Evolutionary conservation across 75 land plant genomes (phyloP).

Genomic region (Pinus taeda): DNA sequence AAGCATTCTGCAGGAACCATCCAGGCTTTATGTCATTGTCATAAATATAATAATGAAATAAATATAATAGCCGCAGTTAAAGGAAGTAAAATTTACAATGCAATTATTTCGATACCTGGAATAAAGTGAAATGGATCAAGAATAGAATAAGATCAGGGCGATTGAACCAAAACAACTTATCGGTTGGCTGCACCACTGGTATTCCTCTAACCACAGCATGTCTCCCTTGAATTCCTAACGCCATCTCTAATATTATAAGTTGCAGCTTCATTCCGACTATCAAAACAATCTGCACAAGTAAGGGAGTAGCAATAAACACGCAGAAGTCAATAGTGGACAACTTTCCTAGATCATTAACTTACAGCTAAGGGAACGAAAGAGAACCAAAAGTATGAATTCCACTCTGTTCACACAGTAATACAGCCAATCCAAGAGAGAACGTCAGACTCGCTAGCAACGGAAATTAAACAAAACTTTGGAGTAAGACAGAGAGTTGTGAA

Average conservation of each 20-base stretch:
- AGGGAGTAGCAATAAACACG: not conserved
- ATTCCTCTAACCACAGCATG: constrained; percentile 44
- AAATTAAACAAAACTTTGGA: too few species aligned
- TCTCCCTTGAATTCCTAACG: constrained; percentile 40
- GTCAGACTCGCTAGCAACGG: too few species aligned
- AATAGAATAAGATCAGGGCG: constrained; percentile 39
- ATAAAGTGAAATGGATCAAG: constrained; percentile 54
- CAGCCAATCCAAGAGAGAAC: too few species aligned
- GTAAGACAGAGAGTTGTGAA: not conserved
- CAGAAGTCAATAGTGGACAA: not conserved
- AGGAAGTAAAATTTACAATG: not conserved
- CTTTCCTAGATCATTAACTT: constrained; percentile 7
- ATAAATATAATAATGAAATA: too few species aligned
- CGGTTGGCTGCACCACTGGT: constrained; percentile 30
- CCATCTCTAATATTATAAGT: constrained; percentile 56
- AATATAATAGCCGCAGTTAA: not conserved
- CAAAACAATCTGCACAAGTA: constrained; percentile 51
- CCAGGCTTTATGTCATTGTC: not conserved
- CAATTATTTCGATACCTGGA: constrained; percentile 41
- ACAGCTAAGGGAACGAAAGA: constrained; percentile 60
- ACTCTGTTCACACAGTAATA: constrained; percentile 20
- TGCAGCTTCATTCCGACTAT: constrained; percentile 75
- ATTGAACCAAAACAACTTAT: constrained; percentile 58
- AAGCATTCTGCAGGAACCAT: constrained; percentile 47
- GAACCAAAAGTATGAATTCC: constrained; percentile 47